A percentile compares a stretch with the other conserved stretches of the same genome.
Evolutionary conservation across 2,329 filamentous ascomycete genomes (phyloP).

Genomic region (Arthrinium phaeospermum): DNA sequence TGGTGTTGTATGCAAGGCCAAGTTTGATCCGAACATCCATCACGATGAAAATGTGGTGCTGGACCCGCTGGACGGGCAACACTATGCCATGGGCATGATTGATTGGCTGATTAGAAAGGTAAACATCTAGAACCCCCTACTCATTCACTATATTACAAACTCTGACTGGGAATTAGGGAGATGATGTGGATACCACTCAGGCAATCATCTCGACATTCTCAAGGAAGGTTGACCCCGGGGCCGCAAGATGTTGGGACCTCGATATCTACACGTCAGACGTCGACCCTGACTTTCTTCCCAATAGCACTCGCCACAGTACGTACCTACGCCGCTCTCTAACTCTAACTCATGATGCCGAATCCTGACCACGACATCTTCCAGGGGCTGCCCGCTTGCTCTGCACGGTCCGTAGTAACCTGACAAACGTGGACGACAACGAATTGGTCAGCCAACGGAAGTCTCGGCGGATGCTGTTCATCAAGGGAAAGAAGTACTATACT

Average conservation of each 20-base stretch:
- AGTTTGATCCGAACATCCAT: slow-evolving; percentile 44
- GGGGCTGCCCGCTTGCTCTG: slow-evolving; percentile 45
- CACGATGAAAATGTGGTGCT: slow-evolving; percentile 40
- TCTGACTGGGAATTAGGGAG: slow-evolving; percentile 40
- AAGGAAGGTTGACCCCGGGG: slow-evolving; percentile 41
- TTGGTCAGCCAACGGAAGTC: slow-evolving; percentile 45
- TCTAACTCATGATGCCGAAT: not conserved
- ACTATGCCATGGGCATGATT: slow-evolving; percentile 49
- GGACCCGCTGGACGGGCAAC: slow-evolving; percentile 42
- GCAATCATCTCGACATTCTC: slow-evolving; percentile 43
- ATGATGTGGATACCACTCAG: slow-evolving; percentile 43
- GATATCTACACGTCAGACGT: slow-evolving; percentile 47
- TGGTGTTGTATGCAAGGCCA: slow-evolving; percentile 45
- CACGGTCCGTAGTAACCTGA: slow-evolving; percentile 46
- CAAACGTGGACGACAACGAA: slow-evolving; percentile 44
- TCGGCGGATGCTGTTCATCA: slow-evolving; percentile 37
- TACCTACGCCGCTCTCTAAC: not conserved
- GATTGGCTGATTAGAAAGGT: slow-evolving; percentile 50
- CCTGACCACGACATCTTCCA: not conserved
- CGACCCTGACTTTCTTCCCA: slow-evolving; percentile 43
- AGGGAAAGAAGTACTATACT: slow-evolving; percentile 44
- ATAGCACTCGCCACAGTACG: slow-evolving; percentile 45
- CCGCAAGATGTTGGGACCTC: slow-evolving; percentile 44
- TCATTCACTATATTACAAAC: not conserved
- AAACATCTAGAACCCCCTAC: not conserved